Conservation (phyloP, 148 eudicot species). For the Chenopodium quinoa region DNA sequence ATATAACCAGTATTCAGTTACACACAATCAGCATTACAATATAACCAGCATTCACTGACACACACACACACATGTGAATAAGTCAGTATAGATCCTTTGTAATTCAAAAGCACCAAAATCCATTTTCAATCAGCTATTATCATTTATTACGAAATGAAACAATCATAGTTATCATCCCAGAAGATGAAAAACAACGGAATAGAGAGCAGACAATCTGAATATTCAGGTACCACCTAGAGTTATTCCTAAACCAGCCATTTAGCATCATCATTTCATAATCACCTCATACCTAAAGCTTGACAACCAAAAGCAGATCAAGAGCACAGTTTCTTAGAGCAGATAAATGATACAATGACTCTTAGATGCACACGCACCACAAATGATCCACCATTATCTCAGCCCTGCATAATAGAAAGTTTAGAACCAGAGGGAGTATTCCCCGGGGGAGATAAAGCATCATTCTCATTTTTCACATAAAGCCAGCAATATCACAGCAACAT, state of each 20-base stretch:
- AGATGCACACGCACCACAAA: neutral
- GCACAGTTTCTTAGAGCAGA: neutral
- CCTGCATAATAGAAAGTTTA: neutral
- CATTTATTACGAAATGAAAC: neutral
- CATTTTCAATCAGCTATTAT: neutral
- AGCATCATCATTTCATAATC: neutral
- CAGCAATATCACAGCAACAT: neutral
- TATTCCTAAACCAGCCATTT: neutral
- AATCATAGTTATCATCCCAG: neutral
- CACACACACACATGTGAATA: neutral
- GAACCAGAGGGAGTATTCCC: neutral
- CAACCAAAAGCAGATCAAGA: neutral
- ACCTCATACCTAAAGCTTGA: neutral
- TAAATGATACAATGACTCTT: neutral
- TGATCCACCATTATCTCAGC: neutral
- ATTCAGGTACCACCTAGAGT: neutral
- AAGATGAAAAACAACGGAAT: neutral
- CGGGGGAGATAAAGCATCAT: neutral
- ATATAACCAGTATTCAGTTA: neutral
- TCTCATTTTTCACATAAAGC: neutral
- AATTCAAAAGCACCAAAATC: neutral
- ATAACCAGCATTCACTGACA: conserved; percentile 1
- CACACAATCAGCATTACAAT: conserved; percentile 4
- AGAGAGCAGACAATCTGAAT: neutral
- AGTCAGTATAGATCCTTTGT: neutral